Base-by-base conservation (phyloP, 1,139 yeast species). In the Sugiyamaella castrensis region DNA sequence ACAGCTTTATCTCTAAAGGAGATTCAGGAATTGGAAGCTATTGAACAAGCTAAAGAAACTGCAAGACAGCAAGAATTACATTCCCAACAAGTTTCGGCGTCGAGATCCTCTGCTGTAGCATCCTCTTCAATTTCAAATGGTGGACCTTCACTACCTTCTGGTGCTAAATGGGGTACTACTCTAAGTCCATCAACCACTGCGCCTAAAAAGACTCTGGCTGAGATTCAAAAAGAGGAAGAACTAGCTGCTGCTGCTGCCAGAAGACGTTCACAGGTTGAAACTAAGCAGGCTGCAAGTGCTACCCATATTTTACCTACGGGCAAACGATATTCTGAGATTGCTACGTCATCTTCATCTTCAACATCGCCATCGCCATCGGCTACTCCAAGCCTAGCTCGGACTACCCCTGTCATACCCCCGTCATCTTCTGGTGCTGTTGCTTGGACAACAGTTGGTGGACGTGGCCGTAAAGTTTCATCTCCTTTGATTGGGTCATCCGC, bases 1-100 rank as follows among this genome's bases (percentile, higher is more conserved):
- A 55, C 64, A 6, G 56, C 65, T n/a, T 68, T 82, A 52, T 74
- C 87, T 1, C 71, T 87, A 56, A 79, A 80, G 52, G 87, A 87
- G 63, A 83, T 87, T 54, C 92, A 84, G 65, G 77, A 74, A 54
- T 67, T 82, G 52, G 94, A 85, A 62, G 83, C 82, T 39, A 80
- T 77, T 50, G 80, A 64, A 50, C 53, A 60, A 32, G 55, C 55
- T 37, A 57, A 62, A 47, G 50, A 52, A 31, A 56, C 50, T 35
- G 57, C 43, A 41, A 60, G 43, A 54, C 71, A 55, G 57, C 66
- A 51, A 57, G 67, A 54, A 50, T 65, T 45, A 57, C 69, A 44
- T 61, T 70, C 28, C 61, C 66, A 46, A 56, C 70, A 63, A 27
- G 57, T 62, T 12, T 65, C 63, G 34, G 56, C 61, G 30, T 50